Percentiles rank a stretch among this genome's conserved stretches.
Conservation (phyloP, 139 green algal genomes). For the Monoraphidium neglectum region DNA sequence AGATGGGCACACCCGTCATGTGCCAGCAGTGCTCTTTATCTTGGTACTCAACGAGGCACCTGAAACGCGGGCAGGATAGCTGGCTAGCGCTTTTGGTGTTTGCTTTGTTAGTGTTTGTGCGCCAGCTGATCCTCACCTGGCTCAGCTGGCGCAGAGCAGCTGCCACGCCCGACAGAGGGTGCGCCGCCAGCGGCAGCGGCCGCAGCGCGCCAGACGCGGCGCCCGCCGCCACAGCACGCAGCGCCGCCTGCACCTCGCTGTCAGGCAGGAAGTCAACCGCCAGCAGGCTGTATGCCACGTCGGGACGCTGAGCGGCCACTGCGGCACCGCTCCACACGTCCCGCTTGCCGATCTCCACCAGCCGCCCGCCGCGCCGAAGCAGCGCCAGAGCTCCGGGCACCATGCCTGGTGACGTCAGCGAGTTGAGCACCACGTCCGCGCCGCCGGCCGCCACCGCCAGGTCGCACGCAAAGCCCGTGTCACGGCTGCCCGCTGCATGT, state of each 20-base stretch:
- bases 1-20: neutral
- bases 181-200: slow-evolving; percentile 38
- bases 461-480: slow-evolving; percentile 66
- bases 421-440: slow-evolving; percentile 78
- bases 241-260: slow-evolving; percentile 22
- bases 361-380: slow-evolving; percentile 53
- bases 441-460: slow-evolving; percentile 32
- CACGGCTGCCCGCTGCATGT: slow-evolving; percentile 60
- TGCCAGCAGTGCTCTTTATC: neutral
- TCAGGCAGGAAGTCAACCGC: slow-evolving; percentile 76
- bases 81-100: too few relatives aligned
- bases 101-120: too few relatives aligned
- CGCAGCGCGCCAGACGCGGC: slow-evolving; percentile 35
- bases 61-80: too few relatives aligned
- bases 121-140: too few relatives aligned
- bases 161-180: slow-evolving; percentile 37
- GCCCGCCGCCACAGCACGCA: slow-evolving; percentile 44
- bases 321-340: slow-evolving; percentile 75
- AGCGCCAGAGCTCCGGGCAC: slow-evolving; percentile 65
- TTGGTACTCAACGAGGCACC: too few relatives aligned
- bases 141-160: slow-evolving; percentile 56
- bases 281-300: slow-evolving; percentile 70
- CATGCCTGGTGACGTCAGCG: slow-evolving; percentile 82
- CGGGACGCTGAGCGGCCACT: slow-evolving; percentile 72
- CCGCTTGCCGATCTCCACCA: slow-evolving; percentile 91